Conservation (phyloP, 345 rosid genomes). For the Eucalyptus regnans region DNA sequence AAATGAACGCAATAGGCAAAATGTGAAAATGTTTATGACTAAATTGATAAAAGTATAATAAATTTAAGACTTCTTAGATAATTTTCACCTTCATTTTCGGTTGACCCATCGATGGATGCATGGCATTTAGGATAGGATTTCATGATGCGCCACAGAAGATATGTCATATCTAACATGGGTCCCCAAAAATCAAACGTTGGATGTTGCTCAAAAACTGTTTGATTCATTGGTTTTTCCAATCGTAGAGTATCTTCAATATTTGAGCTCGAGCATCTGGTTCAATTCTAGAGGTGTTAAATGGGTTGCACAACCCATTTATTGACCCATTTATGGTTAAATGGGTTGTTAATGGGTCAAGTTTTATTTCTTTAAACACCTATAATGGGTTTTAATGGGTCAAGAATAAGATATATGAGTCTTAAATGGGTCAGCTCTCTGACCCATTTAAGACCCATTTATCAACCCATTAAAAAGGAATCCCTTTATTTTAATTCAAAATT, state of each 20-base stretch:
- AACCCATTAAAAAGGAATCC: too few species aligned
- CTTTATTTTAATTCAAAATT: too few species aligned
- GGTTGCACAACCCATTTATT: too few species aligned
- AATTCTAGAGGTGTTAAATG: too few species aligned
- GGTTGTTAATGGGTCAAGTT: too few species aligned
- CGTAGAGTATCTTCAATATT: background rate
- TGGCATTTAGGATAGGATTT: background rate
- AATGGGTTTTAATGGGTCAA: too few species aligned
- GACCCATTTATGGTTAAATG: too few species aligned
- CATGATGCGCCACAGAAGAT: background rate
- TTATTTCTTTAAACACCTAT: too few species aligned
- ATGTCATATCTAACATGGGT: background rate
- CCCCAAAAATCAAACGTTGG: background rate
- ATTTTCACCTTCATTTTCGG: background rate
- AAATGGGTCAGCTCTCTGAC: too few species aligned
- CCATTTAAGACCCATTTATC: too few species aligned
- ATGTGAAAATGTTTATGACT: rapidly evolving
- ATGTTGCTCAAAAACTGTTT: background rate
- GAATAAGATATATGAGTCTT: too few species aligned
- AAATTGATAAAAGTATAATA: rapidly evolving
- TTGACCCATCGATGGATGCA: background rate
- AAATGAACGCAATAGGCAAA: background rate
- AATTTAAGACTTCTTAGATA: too few species aligned
- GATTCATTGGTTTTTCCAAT: background rate
- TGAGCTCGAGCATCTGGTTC: background rate